Evolutionary conservation across 2,329 filamentous ascomycete species (phyloP), one percentile per base, ranked within the genome.

Genomic region (Botryotinia calthae): DNA sequence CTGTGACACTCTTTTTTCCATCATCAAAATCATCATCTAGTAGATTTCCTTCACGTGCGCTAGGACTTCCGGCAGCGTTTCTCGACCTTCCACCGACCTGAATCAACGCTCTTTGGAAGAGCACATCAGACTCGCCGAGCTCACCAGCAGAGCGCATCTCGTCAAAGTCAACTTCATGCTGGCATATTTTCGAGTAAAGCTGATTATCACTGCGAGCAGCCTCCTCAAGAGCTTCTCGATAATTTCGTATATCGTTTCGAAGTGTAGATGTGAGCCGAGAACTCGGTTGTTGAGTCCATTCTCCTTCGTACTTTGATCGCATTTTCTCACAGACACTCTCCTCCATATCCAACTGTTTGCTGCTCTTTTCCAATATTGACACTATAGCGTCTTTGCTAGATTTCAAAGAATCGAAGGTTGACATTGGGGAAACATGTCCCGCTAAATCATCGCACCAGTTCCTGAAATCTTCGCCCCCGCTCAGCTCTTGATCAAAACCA

Each of bases 301-400:
- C 95, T 42, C 87, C 88, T 72, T 95, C 95, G 81, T 98, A 98
- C 81, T 99, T 99, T 20, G 94, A 97, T 64, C 96, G 89, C 96
- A 99, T 99, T 85, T 98, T 99, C 82, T 99, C 96, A 81, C 96
- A 99, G 0, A 98, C 93, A 72, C 93, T 97, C 83, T 98, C 97
- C 82, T 99, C 96, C 90, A 96, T 94, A 77, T 99, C 96, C 59
- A 99, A 84, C 79, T 97, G 93, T 81, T 97, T 97, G 72, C 91
- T 90, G 78, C 93, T 93, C 73, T 88, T 89, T 72, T 98, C 94
- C 72, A 99, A 82, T 4, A 90, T 88, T 4, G 86, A 85, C 40
- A 93, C 82, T 20, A 98, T 92, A 1, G 88, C 87, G 28, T 92
- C 88, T 81, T 95, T 97, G 78, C 96, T 92, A 40, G 89, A 87